Evolutionary conservation across 2,329 filamentous ascomycete genomes (phyloP), one percentile per base, ranked within the genome.

Genomic region (Lachnellula arida): DNA sequence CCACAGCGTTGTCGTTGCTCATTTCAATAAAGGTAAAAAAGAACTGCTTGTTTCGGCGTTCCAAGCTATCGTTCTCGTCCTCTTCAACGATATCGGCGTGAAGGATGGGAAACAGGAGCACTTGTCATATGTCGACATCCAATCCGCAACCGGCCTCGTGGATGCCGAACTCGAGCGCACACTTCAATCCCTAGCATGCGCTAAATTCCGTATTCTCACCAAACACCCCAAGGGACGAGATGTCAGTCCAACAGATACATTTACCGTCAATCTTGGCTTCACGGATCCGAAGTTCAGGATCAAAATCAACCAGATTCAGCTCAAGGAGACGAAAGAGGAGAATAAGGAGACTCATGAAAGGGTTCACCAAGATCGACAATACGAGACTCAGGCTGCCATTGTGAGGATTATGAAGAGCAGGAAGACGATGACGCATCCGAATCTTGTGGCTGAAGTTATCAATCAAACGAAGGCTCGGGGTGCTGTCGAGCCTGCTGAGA

Each of bases 261-360:
- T 99, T 67, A 84, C 83, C 0, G 86, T 96, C 67, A 97, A 97
- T 74, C 73, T 80, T 46, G 71, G 71, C 15, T 99, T 99, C 73
- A 76, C 76, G 2, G 88, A 97, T 68, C 81, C 86, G 19, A 96
- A 94, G 72, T 88, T 89, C 73, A 85, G 91, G 55, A 86, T 99
- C 75, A 99, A 99, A 77, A 97, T 99, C 77, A 99, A 97, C 75
- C 93, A 97, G 74, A 94, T 99, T 65, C 94, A 99, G 74, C 81
- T 97, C 50, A 95, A 94, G 74, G 94, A 99, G 75, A 97, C 94
- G 0, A 89, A 88, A 66, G 88, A 93, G 68, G 94, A 99, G 74
- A 97, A 97, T 74, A 89, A 91, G 73, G 90, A 88, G 65, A 97
- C 92, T 1, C 91, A 97, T 72, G 88, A 96, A 72, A 84, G 91